Conservation (phyloP, 2,329 filamentous ascomycete genomes). For the Claviceps africana region DNA sequence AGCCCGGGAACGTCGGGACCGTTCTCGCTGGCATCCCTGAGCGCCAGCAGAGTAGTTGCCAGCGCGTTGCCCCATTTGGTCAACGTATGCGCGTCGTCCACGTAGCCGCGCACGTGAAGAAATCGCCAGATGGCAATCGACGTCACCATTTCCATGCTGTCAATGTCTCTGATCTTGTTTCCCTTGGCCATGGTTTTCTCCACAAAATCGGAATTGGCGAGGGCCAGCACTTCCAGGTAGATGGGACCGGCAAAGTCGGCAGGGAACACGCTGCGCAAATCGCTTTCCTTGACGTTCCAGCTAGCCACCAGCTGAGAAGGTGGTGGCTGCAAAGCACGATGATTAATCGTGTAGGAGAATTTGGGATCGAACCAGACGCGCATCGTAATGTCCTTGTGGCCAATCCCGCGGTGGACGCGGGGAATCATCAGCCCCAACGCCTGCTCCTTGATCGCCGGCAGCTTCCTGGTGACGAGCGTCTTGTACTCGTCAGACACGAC, state of each 20-base stretch:
- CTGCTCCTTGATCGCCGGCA: constrained; percentile 62
- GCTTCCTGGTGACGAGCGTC: constrained; percentile 58
- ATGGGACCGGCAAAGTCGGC: constrained; percentile 26
- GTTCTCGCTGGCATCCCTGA: constrained; percentile 40
- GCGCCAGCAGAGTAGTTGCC: constrained; percentile 49
- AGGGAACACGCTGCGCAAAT: constrained; percentile 34
- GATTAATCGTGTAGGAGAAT: constrained; percentile 54
- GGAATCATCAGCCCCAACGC: constrained; percentile 67
- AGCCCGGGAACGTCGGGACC: constrained; percentile 33
- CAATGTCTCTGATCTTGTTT: constrained; percentile 45
- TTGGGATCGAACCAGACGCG: constrained; percentile 72
- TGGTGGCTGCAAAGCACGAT: constrained; percentile 33
- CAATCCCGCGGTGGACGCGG: constrained; percentile 69
- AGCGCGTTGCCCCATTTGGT: constrained; percentile 76
- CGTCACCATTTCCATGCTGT: constrained; percentile 49
- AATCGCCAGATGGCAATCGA: constrained; percentile 77
- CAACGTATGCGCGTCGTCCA: constrained; percentile 63
- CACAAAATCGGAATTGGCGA: constrained; percentile 57
- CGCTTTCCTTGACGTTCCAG: constrained; percentile 60
- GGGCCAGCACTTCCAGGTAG: constrained; percentile 49
- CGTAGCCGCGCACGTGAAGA: constrained; percentile 75
- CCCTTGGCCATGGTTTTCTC: constrained; percentile 51
- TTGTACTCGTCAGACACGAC: constrained; percentile 69
- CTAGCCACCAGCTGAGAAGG: constrained; percentile 34
- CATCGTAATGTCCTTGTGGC: constrained; percentile 63